A percentile compares a stretch with the other conserved stretches of the same genome.
Conservation (phyloP, 1,284 basidiomycete genomes). For the Apiotrichum brassicae region DNA sequence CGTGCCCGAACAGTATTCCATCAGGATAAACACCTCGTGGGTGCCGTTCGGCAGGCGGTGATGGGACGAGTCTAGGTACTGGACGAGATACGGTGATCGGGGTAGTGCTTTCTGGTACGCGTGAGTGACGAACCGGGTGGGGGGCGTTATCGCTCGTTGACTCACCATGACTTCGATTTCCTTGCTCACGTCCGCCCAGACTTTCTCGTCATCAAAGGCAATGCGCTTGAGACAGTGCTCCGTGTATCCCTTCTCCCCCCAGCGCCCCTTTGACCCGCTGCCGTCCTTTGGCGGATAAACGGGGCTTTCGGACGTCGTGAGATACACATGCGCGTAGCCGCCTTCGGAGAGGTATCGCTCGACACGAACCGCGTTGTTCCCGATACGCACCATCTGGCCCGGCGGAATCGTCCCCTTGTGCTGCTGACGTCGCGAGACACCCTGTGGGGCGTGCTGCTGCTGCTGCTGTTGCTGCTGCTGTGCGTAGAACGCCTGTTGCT, state of each 20-base stretch:
- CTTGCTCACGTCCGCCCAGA: slow-evolving; percentile 90
- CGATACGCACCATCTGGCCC: slow-evolving; percentile 84
- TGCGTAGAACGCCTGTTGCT: neutral
- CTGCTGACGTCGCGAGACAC: slow-evolving; percentile 7
- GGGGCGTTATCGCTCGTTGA: slow-evolving; percentile 11
- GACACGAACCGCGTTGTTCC: slow-evolving; percentile 79
- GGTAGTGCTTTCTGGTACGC: slow-evolving; percentile 30
- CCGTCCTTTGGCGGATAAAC: slow-evolving; percentile 54
- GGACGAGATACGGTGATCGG: slow-evolving; percentile 36
- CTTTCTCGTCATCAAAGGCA: slow-evolving; percentile 80
- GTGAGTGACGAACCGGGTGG: neutral
- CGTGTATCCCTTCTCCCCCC: slow-evolving; percentile 58
- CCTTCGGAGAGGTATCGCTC: slow-evolving; percentile 91
- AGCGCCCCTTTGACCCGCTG: slow-evolving; percentile 27
- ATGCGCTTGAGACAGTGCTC: slow-evolving; percentile 97
- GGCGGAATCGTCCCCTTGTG: slow-evolving; percentile 50
- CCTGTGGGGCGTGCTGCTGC: slow-evolving; percentile 4
- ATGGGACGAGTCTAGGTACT: slow-evolving; percentile 60
- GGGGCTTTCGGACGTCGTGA: slow-evolving; percentile 77
- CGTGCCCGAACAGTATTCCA: slow-evolving; percentile 83
- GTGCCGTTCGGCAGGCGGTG: slow-evolving; percentile 70
- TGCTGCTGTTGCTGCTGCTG: neutral
- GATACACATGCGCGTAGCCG: slow-evolving; percentile 97
- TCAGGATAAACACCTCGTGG: slow-evolving; percentile 96
- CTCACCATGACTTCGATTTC: slow-evolving; percentile 98